Base-by-base conservation (phyloP, 495 filamentous ascomycete genomes). In the Daldinia concentrica region DNA sequence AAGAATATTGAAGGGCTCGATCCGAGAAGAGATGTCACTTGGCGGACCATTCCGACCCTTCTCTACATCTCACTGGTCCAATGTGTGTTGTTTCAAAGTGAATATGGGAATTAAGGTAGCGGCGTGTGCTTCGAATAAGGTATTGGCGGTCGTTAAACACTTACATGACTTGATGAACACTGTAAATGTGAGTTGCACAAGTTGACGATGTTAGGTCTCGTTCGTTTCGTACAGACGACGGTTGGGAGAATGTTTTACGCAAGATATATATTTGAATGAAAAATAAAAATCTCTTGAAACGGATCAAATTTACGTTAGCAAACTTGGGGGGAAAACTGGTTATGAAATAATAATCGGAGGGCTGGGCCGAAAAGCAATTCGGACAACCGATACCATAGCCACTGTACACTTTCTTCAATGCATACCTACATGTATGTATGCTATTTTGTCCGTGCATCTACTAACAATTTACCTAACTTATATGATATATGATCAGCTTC, bases 71-170 rank as follows among this genome's bases (percentile, higher is more conserved):
- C 12, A 24, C 6, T 29, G 24, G 37, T 24, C 51, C 50, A 69
- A 68, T 67, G 64, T 74, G 58, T 59, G 56, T 9, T 66, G 75
- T 77, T 77, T 77, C 75, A 75, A 68, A 71, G 57, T 66, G 64
- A 69, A 43, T 69, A 75, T 68, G 71, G 74, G 64, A 69, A 71
- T 66, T 61, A 70, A 63, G 54, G 66, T 29, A 65, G 48, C 62
- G 62, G 58, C 66, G 71, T 66, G 62, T 54, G 71, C 58, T 68
- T 65, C 26, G 27, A 30, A 67, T 32, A 58, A 58, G 39, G 59
- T 26, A 59, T 29, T 48, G 17, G 29, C 24, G 24, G 17, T 24
- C 34, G 58, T 57, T 60, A 22, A 55, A 45, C 48, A 58, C 67
- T 64, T 48, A 48, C 43, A 24, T 24, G 43, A 48, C 43, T 48